A percentile compares a stretch with the other conserved stretches of the same genome.
These are phyloP conservation scores for Penicillium flavigenum DNA, from an alignment of 495 filamentous ascomycete species.

Conservation along the genomic window DNA sequence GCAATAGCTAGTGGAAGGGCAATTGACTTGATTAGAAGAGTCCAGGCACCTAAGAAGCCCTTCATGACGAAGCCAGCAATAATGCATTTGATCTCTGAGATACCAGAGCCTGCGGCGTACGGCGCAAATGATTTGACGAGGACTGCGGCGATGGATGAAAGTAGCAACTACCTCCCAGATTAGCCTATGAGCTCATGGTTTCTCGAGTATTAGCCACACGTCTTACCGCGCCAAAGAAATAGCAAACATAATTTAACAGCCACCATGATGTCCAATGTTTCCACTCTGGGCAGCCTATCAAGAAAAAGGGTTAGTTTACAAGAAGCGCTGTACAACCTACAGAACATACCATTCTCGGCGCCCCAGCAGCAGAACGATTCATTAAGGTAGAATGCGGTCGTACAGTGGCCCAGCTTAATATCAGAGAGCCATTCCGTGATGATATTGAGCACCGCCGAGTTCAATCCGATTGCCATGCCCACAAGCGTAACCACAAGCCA, in stretches of 20 bases:
- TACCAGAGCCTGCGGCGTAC: conserved; percentile 95
- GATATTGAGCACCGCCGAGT: conserved; percentile 92
- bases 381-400: conserved; percentile 94
- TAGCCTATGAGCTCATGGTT: background rate
- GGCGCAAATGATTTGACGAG: conserved; percentile 93
- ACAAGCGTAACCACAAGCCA: conserved; percentile 98
- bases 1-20: conserved; percentile 89
- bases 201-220: background rate
- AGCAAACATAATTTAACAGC: conserved; percentile 81
- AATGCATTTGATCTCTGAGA: conserved; percentile 99
- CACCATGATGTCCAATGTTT: conserved; percentile 78
- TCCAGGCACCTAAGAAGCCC: conserved; percentile 91
- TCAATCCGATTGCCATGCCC: conserved; percentile 86
- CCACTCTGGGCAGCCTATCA: conserved; percentile 81
- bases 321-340: background rate
- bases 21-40: conserved; percentile 90
- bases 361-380: conserved; percentile 99
- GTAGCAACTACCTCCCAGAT: conserved; percentile 58
- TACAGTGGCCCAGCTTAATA: conserved; percentile 91
- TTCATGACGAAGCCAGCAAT: conserved; percentile 99
- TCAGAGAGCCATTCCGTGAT: conserved; percentile 96
- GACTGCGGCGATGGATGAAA: conserved; percentile 77
- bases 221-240: conserved; percentile 83
- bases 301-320: conserved; percentile 7
- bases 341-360: conserved; percentile 71